A percentile compares a stretch with the other conserved stretches of the same genome.
phyloP scores from a whole-genome alignment of 208 protist species.

The Crithidia fasciculata region DNA sequence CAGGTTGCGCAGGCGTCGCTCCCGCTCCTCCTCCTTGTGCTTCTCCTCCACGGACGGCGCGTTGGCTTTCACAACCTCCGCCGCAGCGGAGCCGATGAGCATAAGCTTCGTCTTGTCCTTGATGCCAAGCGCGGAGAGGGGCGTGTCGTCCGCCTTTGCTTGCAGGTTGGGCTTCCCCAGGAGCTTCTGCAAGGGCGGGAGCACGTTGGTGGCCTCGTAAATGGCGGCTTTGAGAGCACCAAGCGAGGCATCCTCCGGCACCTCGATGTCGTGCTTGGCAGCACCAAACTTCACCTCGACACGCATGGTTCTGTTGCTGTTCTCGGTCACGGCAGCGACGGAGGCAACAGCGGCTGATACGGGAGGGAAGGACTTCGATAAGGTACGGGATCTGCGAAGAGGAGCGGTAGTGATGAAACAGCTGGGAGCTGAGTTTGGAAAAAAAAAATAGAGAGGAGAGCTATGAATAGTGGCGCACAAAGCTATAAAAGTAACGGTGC shows the following conservation, averaged over 20 bases:
- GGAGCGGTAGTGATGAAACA: too few relatives aligned
- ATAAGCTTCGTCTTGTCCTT: slow-evolving; percentile 60
- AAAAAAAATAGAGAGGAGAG: slow-evolving; percentile 2
- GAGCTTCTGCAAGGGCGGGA: slow-evolving; percentile 57
- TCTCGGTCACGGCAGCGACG: too few relatives aligned
- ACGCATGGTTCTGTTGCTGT: slow-evolving; percentile 27
- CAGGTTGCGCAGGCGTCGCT: slow-evolving; percentile 37
- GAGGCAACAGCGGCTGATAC: background rate
- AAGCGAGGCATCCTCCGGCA: slow-evolving; percentile 51
- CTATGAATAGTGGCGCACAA: background rate
- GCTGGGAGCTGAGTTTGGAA: too few relatives aligned
- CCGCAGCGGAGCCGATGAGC: slow-evolving; percentile 55
- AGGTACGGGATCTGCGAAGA: too few relatives aligned
- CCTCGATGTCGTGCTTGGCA: slow-evolving; percentile 42
- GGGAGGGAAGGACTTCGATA: too few relatives aligned
- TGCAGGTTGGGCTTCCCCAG: slow-evolving; percentile 61
- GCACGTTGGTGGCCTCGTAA: slow-evolving; percentile 40
- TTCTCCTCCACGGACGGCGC: slow-evolving; percentile 30
- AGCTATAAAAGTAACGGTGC: background rate
- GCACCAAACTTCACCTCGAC: slow-evolving; percentile 62
- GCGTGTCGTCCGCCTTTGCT: slow-evolving; percentile 40
- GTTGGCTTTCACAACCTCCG: slow-evolving; percentile 48
- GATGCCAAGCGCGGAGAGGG: slow-evolving; percentile 39
- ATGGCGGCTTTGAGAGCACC: slow-evolving; percentile 44
- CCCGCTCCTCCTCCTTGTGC: slow-evolving; percentile 41